Base-by-base conservation (phyloP, 75 land plant genomes). In the Chamaecyparis obtusa region DNA sequence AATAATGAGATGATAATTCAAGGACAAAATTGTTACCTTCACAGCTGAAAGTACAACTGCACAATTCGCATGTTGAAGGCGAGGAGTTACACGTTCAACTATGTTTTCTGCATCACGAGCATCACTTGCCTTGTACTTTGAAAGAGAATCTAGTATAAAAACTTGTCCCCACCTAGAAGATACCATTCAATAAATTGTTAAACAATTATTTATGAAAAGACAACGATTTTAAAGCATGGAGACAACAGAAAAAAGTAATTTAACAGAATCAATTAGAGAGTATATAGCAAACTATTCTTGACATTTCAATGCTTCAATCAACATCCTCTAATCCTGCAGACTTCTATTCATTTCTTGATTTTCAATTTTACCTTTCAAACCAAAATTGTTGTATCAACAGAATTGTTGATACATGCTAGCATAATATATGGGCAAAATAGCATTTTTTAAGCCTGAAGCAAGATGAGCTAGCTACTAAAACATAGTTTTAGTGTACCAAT, bases 1-100 rank as follows among this genome's bases (percentile, higher is more conserved):
- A 44, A 44, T 30, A 46, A 46, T 24, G 32, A 46, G 81, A 44
- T 78, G 11, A 49, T 10, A 49, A 41, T 37, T 19, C 87, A 46
- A 30, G 43, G 33, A 16, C 57, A n/a, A 56, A 11, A 69, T 30
- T 33, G 14, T 32, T 83, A 96, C 99, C 97, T 98, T 98, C 17
- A 98, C 99, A 87, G 99, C 99, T 64, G 99, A 98, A 85, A 98
- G 95, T 14, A 98, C 99, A 88, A 98, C 99, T 17, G 99, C 99
- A 97, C 99, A 98, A 85, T 98, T 98, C 72, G 99, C 99, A 95
- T 98, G 99, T 90, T 98, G 99, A 16, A 98, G 90, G 21, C 99
- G 94, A 72, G 99, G 99, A 83, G 99, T 98, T 32, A 98, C 99
- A 78, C 99, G 91, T 87, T 98, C 99, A 60, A 98, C 99, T 84